Conservation (phyloP, 176 grass and related monocot genomes). For the Poa pratensis region DNA sequence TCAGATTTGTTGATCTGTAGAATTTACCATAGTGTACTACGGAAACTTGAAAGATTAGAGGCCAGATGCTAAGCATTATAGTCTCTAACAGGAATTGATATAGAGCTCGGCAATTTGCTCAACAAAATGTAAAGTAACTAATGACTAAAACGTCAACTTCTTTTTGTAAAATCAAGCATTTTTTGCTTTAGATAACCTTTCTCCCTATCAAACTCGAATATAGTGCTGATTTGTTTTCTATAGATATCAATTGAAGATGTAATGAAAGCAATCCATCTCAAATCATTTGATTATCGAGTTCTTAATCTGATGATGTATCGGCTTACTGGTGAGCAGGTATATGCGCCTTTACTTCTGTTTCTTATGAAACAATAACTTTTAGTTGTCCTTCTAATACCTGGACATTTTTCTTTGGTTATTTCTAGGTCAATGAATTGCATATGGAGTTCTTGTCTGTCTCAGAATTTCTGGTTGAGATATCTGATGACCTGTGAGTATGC, state of each 20-base stretch:
- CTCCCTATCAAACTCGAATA: constrained; percentile 19
- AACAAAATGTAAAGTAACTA: background rate
- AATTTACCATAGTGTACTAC: background rate
- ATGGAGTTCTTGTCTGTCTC: constrained; percentile 97
- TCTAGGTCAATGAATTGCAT: constrained; percentile 87
- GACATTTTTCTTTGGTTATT: constrained; percentile 34
- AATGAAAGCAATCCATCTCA: constrained; percentile 80
- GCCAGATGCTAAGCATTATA: constrained; percentile 12
- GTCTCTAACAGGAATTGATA: background rate
- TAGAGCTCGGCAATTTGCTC: background rate
- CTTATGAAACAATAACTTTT: constrained; percentile 3
- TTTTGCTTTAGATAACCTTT: background rate
- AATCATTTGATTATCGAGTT: constrained; percentile 97
- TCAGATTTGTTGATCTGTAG: background rate
- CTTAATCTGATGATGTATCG: constrained; percentile 87
- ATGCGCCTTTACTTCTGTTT: background rate
- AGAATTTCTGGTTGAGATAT: constrained; percentile 94
- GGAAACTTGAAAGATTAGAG: constrained; percentile 21
- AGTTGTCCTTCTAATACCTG: constrained; percentile 16
- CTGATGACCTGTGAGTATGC: constrained; percentile 93
- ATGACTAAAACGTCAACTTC: background rate
- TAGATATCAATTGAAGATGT: constrained; percentile 87
- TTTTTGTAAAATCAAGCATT: background rate
- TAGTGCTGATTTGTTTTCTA: constrained; percentile 36
- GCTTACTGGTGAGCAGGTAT: constrained; percentile 76